Base-by-base conservation (phyloP, 2,329 filamentous ascomycete genomes). In the Aspergillus versicolor region DNA sequence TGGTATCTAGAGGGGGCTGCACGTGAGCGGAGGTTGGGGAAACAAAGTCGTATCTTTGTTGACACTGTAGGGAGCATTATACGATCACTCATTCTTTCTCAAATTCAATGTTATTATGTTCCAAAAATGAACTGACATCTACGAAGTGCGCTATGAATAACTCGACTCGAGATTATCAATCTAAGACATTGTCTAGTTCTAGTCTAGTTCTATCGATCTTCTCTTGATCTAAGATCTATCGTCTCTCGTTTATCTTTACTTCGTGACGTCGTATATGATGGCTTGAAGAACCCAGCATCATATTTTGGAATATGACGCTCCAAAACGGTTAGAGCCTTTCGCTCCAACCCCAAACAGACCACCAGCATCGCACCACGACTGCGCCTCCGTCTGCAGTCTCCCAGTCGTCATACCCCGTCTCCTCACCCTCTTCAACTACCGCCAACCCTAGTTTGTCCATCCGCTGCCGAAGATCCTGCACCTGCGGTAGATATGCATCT, bases 401-500 rank as follows among this genome's bases (percentile, higher is more conserved):
- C 78, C 78, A 80, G 58, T 81, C 78, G 59, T 81, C 78, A 54
- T 76, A 77, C 1, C 78, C 78, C 3, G 67, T 65, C 60, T 80
- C 78, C 47, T 77, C 68, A 3, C 77, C 78, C 53, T 79, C 73
- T 52, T 76, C 72, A 83, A 88, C 63, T 3, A 87, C 66, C 11
- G 69, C 78, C 72, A 81, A 76, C 34, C 76, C 82, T 15, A 84
- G 74, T 2, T 75, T 72, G 8, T 70, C 67, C 85, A 97, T 87
- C 22, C 81, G 78, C 8, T 78, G 70, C 42, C 82, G 82, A 63
- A 97, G 87, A 12, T 84, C 79, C 5, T 79, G 73, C 11, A 88
- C 80, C 59, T 96, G 85, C 7, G 73, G 73, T 40, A 81, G 76
- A 60, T 87, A 89, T 8, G 82, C 81, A 60, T 92, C 89, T 38